Conservation (phyloP, 2,329 filamentous ascomycete genomes). For the Arthrobotrys entomopaga region DNA sequence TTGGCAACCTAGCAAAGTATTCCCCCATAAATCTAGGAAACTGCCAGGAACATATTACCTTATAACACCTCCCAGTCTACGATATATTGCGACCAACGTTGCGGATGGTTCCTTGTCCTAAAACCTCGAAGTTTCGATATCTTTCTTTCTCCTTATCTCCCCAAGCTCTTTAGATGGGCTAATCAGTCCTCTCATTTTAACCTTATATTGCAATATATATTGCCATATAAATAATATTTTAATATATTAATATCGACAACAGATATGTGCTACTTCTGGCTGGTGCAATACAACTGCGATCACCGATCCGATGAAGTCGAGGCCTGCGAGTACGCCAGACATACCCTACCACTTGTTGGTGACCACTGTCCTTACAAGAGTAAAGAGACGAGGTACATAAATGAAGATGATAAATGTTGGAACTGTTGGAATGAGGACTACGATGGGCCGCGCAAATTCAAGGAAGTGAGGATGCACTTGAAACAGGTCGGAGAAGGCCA, state of each 20-base stretch:
- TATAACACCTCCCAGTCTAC: too few relatives aligned
- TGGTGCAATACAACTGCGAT: slow-evolving; percentile 5
- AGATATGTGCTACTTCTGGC: slow-evolving; percentile 14
- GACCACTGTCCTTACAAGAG: slow-evolving; percentile 6
- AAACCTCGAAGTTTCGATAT: neutral
- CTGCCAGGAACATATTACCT: too few relatives aligned
- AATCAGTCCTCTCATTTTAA: neutral
- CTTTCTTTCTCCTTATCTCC: neutral
- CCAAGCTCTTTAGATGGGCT: neutral
- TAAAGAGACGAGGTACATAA: neutral
- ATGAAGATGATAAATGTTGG: slow-evolving; percentile 10
- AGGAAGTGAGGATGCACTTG: neutral
- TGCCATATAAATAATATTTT: neutral
- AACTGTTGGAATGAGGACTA: slow-evolving; percentile 14
- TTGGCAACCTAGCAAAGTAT: too few relatives aligned
- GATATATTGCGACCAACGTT: too few relatives aligned
- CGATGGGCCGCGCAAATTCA: slow-evolving; percentile 8
- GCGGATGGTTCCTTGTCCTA: neutral
- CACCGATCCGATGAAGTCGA: slow-evolving; percentile 4
- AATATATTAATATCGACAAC: neutral
- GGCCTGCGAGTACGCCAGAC: slow-evolving; percentile 8
- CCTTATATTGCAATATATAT: neutral
- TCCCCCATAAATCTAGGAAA: too few relatives aligned
- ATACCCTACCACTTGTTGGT: neutral
- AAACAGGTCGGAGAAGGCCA: neutral